Evolutionary conservation across 192 early-diverging fungal genomes (phyloP).

Genomic region (Coemansia sp.): DNA sequence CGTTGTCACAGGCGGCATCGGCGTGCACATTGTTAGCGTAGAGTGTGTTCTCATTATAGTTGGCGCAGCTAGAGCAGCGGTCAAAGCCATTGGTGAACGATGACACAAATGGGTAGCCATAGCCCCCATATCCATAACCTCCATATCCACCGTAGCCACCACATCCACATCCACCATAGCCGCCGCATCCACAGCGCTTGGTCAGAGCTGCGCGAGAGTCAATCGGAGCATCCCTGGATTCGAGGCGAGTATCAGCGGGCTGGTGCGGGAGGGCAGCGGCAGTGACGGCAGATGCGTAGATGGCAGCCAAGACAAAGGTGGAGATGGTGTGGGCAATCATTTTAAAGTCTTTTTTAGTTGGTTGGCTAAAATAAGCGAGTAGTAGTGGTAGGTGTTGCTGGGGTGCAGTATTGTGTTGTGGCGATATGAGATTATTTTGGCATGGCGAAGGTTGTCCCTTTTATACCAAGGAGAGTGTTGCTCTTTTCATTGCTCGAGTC

Average conservation of each 20-base stretch:
- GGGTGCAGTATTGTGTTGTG: neutral
- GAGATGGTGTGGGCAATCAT: neutral
- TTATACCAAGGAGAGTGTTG: neutral
- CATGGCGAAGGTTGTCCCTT: neutral
- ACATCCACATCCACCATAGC: neutral
- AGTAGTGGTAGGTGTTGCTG: neutral
- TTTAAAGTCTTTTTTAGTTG: neutral
- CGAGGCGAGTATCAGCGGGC: neutral
- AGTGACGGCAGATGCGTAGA: neutral
- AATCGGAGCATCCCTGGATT: neutral
- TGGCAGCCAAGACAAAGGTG: neutral
- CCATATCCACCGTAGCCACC: neutral
- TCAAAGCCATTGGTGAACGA: neutral
- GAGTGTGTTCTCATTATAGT: constrained; percentile 25
- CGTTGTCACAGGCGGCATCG: constrained; percentile 4
- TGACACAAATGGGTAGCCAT: neutral
- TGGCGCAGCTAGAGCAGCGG: constrained; percentile 9
- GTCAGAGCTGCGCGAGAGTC: neutral
- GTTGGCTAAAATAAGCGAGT: neutral
- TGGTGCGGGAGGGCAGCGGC: neutral
- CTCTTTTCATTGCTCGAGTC: neutral
- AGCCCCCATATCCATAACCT: neutral
- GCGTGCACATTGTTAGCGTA: constrained; percentile 18
- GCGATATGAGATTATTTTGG: neutral
- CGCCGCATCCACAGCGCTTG: neutral